Conservation (phyloP, 2,329 filamentous ascomycete genomes). For the Ascochyta fabae region DNA sequence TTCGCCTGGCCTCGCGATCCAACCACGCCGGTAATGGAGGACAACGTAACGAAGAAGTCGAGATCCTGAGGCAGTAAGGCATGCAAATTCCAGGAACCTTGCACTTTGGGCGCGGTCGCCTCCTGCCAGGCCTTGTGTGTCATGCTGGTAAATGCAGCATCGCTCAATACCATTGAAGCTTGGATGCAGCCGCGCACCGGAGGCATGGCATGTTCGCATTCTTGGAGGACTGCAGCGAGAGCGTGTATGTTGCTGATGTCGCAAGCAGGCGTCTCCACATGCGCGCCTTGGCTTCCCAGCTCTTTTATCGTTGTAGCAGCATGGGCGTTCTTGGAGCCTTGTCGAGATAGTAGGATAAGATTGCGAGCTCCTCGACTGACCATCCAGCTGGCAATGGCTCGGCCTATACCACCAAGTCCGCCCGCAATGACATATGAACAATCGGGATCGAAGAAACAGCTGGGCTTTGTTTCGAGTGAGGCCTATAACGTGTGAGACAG, state of each 20-base stretch:
- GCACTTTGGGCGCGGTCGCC: constrained; percentile 37
- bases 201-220: neutral
- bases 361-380: too few relatives aligned
- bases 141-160: constrained; percentile 24
- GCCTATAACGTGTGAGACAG: too few relatives aligned
- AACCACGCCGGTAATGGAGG: constrained; percentile 26
- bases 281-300: constrained; percentile 7
- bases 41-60: constrained; percentile 34
- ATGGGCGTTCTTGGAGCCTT: too few relatives aligned
- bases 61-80: constrained; percentile 4
- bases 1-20: constrained; percentile 32
- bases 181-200: constrained; percentile 24
- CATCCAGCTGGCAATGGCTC: too few relatives aligned
- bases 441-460: too few relatives aligned
- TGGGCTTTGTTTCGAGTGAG: too few relatives aligned
- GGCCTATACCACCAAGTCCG: too few relatives aligned
- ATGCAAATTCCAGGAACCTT: constrained; percentile 42
- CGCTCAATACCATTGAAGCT: constrained; percentile 25
- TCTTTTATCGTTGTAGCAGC: constrained; percentile 17
- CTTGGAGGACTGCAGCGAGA: neutral
- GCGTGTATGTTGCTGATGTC: constrained; percentile 10
- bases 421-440: too few relatives aligned
- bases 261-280: constrained; percentile 9
- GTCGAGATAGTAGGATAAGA: too few relatives aligned
- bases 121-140: constrained; percentile 17